Evolutionary conservation across 495 filamentous ascomycete genomes (phyloP).

Genomic region (Aspergillus haitiensis): DNA sequence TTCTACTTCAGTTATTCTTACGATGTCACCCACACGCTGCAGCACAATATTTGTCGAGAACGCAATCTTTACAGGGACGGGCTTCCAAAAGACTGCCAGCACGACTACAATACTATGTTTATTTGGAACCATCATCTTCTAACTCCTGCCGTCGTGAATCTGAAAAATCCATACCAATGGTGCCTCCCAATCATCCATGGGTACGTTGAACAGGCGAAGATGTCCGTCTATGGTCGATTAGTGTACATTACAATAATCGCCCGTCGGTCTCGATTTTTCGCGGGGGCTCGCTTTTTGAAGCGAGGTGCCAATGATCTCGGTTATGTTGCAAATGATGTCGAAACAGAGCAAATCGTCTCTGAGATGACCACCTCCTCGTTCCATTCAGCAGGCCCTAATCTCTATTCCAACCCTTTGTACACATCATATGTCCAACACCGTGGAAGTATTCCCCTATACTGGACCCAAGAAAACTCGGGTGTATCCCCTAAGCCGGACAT

Average conservation of each 20-base stretch:
- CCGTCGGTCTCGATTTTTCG: conserved; percentile 87
- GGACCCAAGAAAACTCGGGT: conserved; percentile 95
- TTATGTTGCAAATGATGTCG: conserved; percentile 98
- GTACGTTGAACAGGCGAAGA: conserved; percentile 86
- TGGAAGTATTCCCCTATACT: conserved; percentile 94
- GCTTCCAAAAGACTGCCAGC: conserved; percentile 52
- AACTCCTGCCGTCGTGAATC: conserved; percentile 63
- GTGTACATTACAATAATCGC: conserved; percentile 94
- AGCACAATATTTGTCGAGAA: conserved; percentile 88
- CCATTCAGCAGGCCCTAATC: conserved; percentile 81
- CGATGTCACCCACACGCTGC: conserved; percentile 88
- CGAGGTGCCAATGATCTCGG: conserved; percentile 93
- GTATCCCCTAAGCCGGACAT: conserved; percentile 96
- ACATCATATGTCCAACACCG: conserved; percentile 97
- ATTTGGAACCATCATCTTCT: conserved; percentile 95
- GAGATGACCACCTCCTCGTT: conserved; percentile 93
- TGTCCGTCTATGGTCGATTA: conserved; percentile 78
- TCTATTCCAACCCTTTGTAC: conserved; percentile 85
- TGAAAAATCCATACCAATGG: conserved; percentile 90
- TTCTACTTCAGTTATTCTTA: conserved; percentile 99
- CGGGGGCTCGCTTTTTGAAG: conserved; percentile 91
- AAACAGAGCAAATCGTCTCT: conserved; percentile 97
- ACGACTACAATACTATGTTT: conserved; percentile 91
- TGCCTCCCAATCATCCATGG: conserved; percentile 95
- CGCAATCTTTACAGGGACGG: conserved; percentile 66